phyloP scores from a whole-genome alignment of 73 alveolate species.

The Paramecium octaurelia region DNA sequence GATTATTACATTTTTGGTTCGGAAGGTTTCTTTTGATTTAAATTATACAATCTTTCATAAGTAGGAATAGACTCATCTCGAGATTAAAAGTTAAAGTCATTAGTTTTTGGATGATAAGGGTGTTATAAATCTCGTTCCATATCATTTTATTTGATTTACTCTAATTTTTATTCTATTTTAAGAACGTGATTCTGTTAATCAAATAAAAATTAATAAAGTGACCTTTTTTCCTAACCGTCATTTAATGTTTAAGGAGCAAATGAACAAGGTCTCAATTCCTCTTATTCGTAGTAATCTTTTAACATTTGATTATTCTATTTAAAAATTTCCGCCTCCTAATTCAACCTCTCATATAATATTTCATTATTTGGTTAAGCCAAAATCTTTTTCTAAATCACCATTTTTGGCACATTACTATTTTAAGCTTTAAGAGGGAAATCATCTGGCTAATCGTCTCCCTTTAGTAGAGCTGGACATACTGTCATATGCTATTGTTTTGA shows the following conservation, averaged over 20 bases:
- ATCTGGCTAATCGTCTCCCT: slow-evolving; percentile 33
- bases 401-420: background rate
- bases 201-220: slow-evolving; percentile 33
- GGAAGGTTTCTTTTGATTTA: slow-evolving; percentile 1
- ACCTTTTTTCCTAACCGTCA: slow-evolving; percentile 54
- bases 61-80: slow-evolving; percentile 53
- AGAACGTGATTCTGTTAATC: slow-evolving; percentile 46
- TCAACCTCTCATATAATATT: background rate
- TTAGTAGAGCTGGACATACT: slow-evolving; percentile 28
- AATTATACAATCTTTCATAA: slow-evolving; percentile 55
- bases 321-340: slow-evolving; percentile 41
- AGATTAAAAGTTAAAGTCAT: slow-evolving; percentile 4
- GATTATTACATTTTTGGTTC: background rate
- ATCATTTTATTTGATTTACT: slow-evolving; percentile 19
- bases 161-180: slow-evolving; percentile 41
- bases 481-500: slow-evolving; percentile 32
- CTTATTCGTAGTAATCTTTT: slow-evolving; percentile 7
- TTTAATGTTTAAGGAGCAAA: background rate
- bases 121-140: background rate
- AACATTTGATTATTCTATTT: slow-evolving; percentile 36
- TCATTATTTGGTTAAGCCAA: background rate
- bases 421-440: background rate
- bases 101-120: slow-evolving; percentile 41
- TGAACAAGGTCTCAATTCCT: slow-evolving; percentile 41
- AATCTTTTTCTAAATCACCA: background rate